phyloP scores from a whole-genome alignment of 441 rosid genomes.

The Manihot esculenta region DNA sequence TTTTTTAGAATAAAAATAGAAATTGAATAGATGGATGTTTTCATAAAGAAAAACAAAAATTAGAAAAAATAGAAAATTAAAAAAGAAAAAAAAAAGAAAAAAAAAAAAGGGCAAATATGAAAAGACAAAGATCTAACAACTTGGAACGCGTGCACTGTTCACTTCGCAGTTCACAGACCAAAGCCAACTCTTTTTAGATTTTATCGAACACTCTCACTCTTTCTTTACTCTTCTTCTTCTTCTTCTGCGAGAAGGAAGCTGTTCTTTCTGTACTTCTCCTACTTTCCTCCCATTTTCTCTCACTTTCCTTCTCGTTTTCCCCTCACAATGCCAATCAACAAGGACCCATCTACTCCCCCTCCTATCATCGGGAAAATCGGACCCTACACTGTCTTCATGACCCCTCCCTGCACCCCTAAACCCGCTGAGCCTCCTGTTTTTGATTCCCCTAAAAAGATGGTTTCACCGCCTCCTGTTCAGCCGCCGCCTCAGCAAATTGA shows the following conservation, averaged over 20 bases:
- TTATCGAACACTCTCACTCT: neutral
- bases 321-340: conserved; percentile 69
- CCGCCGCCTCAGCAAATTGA: conserved; percentile 72
- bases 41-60: no score
- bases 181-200: neutral
- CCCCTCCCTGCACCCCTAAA: conserved; percentile 89
- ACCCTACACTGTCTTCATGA: conserved; percentile 93
- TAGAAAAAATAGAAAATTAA: neutral
- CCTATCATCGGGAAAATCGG: conserved; percentile 98
- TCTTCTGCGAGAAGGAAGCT: no score
- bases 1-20: no score
- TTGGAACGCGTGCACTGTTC: conserved; percentile 14
- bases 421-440: conserved; percentile 37
- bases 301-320: conserved; percentile 13
- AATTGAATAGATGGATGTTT: no score
- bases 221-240: neutral
- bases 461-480: conserved; percentile 58
- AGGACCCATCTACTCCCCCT: conserved; percentile 63
- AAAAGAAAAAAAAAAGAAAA: neutral
- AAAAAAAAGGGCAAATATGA: neutral
- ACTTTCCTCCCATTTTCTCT: neutral
- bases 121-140: conserved; percentile 19
- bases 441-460: conserved; percentile 46
- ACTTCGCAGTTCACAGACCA: neutral
- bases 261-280: neutral